Base-by-base conservation (phyloP, 768 basidiomycete genomes). In the Scleroderma bovista region DNA sequence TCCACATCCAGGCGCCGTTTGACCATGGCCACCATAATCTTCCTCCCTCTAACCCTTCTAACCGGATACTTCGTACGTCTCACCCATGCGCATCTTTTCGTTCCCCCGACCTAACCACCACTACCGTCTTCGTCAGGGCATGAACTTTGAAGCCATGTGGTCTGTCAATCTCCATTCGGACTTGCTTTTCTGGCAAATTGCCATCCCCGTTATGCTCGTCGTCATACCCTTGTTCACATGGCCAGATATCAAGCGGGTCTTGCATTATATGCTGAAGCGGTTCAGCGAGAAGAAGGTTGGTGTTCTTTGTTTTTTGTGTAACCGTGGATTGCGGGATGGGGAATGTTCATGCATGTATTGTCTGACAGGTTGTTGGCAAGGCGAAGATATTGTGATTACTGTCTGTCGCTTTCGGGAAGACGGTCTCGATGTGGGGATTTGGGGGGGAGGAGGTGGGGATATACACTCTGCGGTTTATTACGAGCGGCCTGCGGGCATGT, bases 11-110 rank as follows among this genome's bases (percentile, higher is more conserved):
- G 80, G 80, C 80, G 80, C 37, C 77, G 77, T 43, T 69, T 88
- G 36, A 86, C 84, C 7, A 67, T 84, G 13, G 80, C 78, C 3
- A 87, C 83, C 1, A 83, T 87, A 58, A 79, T 85, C 58, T 86
- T 80, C 72, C 65, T 88, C 9, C 85, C 84, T 2, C 66, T 88
- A 48, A 85, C 84, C 3, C 69, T 86, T 9, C 72, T 86, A 17
- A 86, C 83, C 17, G 83, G 84, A 44, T 86, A 84, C 65, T 86
- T 86, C 57, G 85, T 83, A 57, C 51, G 80, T 74, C 37, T 31
- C 11, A 17, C 22, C 19, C 22, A 23, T 36, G 19, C 65, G 72
- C 55, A 45, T 60, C 60, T 48, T 43, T 23, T n/a, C n/a, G n/a
- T n/a, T n/a, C n/a, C n/a, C n/a, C n/a, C 17, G n/a, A 32, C 33